A percentile compares a stretch with the other conserved stretches of the same genome.
These are phyloP conservation scores for Dactylellina cionopaga DNA, from an alignment of 2,329 filamentous ascomycete species.

Conservation along the genomic window DNA sequence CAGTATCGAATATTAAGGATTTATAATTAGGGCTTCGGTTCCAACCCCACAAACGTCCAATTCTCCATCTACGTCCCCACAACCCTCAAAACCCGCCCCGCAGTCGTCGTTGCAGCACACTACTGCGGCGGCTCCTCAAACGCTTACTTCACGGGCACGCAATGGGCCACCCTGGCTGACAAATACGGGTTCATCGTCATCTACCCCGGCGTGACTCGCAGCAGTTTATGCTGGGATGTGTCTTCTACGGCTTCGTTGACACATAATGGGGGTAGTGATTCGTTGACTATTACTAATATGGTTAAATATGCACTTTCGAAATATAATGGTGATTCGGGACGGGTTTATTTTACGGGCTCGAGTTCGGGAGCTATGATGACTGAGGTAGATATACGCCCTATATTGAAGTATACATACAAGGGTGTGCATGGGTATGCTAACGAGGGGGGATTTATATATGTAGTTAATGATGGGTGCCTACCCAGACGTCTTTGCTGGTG, in stretches of 20 bases:
- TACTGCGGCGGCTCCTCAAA: slow-evolving; percentile 69
- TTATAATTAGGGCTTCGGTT: slow-evolving; percentile 23
- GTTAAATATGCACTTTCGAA: slow-evolving; percentile 67
- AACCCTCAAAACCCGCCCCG: slow-evolving; percentile 63
- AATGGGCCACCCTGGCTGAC: slow-evolving; percentile 67
- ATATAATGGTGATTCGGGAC: slow-evolving; percentile 66
- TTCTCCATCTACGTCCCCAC: slow-evolving; percentile 62
- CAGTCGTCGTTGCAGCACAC: slow-evolving; percentile 68
- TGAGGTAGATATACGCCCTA: slow-evolving; percentile 32
- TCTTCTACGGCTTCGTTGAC: slow-evolving; percentile 67
- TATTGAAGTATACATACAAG: slow-evolving; percentile 57
- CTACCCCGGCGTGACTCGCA: slow-evolving; percentile 63
- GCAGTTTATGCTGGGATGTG: slow-evolving; percentile 70
- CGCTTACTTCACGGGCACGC: slow-evolving; percentile 65
- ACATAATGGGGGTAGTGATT: slow-evolving; percentile 69
- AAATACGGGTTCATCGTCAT: slow-evolving; percentile 68
- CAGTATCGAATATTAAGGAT: neutral
- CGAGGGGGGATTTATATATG: too few species aligned
- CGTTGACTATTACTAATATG: slow-evolving; percentile 69
- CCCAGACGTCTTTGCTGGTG: slow-evolving; percentile 67
- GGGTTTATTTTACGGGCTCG: slow-evolving; percentile 68
- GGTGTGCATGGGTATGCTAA: too few species aligned
- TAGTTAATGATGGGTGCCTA: slow-evolving; percentile 65
- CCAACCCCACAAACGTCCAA: slow-evolving; percentile 38
- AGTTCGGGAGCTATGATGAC: slow-evolving; percentile 70